phyloP scores from a whole-genome alignment of 345 rosid genomes.

The Boechera divaricarpa region DNA sequence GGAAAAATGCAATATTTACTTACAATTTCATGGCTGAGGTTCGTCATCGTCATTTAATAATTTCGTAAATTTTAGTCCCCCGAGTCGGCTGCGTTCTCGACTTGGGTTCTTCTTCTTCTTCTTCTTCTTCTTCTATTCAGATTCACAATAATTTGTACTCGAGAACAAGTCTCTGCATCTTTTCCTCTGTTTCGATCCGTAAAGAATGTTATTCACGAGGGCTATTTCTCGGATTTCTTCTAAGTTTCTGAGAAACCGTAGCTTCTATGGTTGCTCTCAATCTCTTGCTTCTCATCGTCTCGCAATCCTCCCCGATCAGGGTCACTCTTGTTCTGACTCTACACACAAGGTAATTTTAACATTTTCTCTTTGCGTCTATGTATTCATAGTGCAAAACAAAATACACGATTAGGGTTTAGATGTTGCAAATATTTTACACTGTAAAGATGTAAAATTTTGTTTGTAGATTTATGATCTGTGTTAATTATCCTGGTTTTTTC shows the following conservation, averaged over 20 bases:
- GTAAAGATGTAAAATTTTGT: neutral
- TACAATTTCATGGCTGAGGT: constrained; percentile 43
- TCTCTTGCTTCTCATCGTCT: constrained; percentile 44
- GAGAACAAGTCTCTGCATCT: neutral
- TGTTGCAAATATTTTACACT: neutral
- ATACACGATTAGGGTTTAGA: constrained; percentile 15
- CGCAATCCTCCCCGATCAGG: constrained; percentile 20
- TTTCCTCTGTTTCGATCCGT: constrained; percentile 35
- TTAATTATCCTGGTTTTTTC: neutral
- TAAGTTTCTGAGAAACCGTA: constrained; percentile 41
- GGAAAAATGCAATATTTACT: neutral
- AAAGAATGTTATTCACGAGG: constrained; percentile 45
- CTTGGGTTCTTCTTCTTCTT: constrained; percentile 7
- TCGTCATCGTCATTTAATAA: constrained; percentile 42
- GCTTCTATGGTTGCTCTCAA: constrained; percentile 42
- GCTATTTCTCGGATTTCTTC: constrained; percentile 51
- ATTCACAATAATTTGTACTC: constrained; percentile 24
- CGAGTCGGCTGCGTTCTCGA: constrained; percentile 28
- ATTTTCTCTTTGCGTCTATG: neutral
- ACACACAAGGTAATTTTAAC: constrained; percentile 47
- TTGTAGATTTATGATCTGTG: neutral
- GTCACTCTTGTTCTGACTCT: constrained; percentile 36
- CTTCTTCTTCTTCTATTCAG: constrained; percentile 8
- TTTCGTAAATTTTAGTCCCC: neutral
- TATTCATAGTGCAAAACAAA: neutral